Evolutionary conservation across 148 eudicot genomes (phyloP).

Genomic region (Fallopia convolvulus): DNA sequence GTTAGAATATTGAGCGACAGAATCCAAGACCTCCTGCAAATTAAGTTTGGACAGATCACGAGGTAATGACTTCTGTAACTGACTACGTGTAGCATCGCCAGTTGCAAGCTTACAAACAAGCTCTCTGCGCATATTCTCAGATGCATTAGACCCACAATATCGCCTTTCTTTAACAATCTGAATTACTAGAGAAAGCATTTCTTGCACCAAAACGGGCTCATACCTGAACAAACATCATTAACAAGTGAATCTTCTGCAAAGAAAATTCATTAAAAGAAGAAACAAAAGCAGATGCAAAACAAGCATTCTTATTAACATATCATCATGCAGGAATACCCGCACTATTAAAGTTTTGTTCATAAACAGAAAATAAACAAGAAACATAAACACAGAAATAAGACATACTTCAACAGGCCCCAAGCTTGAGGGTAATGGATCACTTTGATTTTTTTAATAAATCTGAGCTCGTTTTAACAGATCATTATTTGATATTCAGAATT

Average conservation of each 20-base stretch:
- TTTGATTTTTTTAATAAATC: neutral
- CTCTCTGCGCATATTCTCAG: conserved; percentile 80
- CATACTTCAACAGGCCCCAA: neutral
- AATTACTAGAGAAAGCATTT: conserved; percentile 75
- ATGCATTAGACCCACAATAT: conserved; percentile 63
- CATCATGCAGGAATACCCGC: neutral
- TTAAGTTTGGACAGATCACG: conserved; percentile 61
- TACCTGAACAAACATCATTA: conserved; percentile 41
- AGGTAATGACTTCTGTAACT: conserved; percentile 83
- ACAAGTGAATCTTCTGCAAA: neutral
- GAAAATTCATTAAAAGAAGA: neutral
- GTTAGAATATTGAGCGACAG: conserved; percentile 65
- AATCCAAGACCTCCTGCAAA: conserved; percentile 72
- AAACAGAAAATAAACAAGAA: neutral
- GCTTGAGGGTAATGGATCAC: neutral
- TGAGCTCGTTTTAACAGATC: neutral
- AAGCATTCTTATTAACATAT: neutral
- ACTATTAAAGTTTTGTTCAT: neutral
- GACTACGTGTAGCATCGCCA: conserved; percentile 89
- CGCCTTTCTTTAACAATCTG: conserved; percentile 91
- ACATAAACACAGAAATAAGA: neutral
- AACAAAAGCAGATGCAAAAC: neutral
- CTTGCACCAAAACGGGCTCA: conserved; percentile 77
- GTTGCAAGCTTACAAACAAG: conserved; percentile 76
- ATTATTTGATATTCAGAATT: neutral